phyloP scores from a whole-genome alignment of 805 yeast species.

The Saccharomycopsis synnaedendra region DNA sequence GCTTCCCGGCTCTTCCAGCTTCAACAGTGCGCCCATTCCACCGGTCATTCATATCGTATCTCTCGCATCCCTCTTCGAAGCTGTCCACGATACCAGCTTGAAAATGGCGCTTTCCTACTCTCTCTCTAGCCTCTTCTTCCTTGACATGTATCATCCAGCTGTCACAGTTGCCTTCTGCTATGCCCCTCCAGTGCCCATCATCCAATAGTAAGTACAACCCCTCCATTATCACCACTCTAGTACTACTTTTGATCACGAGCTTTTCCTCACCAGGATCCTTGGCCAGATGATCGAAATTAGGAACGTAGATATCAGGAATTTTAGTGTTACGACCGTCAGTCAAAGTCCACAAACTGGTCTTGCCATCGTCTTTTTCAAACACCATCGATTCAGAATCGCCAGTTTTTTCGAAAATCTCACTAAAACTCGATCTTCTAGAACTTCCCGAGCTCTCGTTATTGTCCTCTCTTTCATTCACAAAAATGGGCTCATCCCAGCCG shows the following conservation, averaged over 20 bases:
- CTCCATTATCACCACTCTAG: slow-evolving; percentile 57
- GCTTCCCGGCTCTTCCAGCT: too few relatives aligned
- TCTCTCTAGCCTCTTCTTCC: slow-evolving; percentile 31
- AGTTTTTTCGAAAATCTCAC: background rate
- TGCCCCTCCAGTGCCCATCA: slow-evolving; percentile 47
- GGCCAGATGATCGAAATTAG: slow-evolving; percentile 65
- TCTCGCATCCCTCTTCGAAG: slow-evolving; percentile 35
- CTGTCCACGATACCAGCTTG: slow-evolving; percentile 39
- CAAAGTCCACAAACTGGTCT: background rate
- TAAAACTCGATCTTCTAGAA: background rate
- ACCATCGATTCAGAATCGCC: background rate
- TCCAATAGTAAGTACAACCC: slow-evolving; percentile 61
- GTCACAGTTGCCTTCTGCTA: slow-evolving; percentile 26
- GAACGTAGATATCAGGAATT: slow-evolving; percentile 34
- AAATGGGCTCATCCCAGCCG: background rate
- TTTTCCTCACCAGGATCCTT: slow-evolving; percentile 61
- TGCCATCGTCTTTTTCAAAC: background rate
- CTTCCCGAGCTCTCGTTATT: background rate
- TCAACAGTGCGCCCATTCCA: slow-evolving; percentile 3
- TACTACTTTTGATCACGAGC: slow-evolving; percentile 30
- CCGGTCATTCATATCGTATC: slow-evolving; percentile 11
- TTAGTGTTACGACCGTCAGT: slow-evolving; percentile 4
- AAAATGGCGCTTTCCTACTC: slow-evolving; percentile 62
- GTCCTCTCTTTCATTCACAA: background rate
- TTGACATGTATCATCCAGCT: slow-evolving; percentile 43